Evolutionary conservation across 176 grass and related monocot species (phyloP).

Genomic region (Tillandsia leiboldiana): DNA sequence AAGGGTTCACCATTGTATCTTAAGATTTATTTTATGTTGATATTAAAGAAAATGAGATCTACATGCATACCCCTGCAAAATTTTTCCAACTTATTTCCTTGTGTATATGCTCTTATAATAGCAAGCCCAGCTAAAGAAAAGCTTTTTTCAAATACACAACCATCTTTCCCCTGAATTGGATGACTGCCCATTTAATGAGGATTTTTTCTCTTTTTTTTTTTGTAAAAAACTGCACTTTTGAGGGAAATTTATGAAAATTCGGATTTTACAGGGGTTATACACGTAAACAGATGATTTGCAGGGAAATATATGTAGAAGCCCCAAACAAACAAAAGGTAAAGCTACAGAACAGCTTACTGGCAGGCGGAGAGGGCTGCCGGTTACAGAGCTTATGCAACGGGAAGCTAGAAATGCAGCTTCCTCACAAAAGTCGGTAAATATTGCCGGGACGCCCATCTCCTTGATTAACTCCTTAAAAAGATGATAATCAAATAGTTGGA

Average conservation of each 20-base stretch:
- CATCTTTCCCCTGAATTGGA: too few species aligned
- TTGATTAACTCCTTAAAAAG: slow-evolving; percentile 57
- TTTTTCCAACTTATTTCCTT: too few species aligned
- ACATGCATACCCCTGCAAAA: too few species aligned
- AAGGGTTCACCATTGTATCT: background rate
- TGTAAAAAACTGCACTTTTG: background rate
- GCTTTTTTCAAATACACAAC: too few species aligned
- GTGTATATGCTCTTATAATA: too few species aligned
- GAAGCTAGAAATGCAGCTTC: slow-evolving; percentile 92
- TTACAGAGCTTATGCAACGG: slow-evolving; percentile 53
- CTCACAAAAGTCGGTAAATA: slow-evolving; percentile 96
- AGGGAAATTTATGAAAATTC: too few species aligned
- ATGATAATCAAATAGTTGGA: slow-evolving; percentile 9
- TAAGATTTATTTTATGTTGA: background rate
- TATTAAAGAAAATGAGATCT: background rate
- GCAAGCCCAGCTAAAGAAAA: too few species aligned
- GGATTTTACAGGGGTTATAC: too few species aligned
- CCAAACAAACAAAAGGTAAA: slow-evolving; percentile 1
- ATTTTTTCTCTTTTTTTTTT: slow-evolving; percentile 14
- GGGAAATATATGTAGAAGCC: slow-evolving; percentile 1
- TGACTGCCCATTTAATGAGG: background rate
- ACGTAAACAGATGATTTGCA: too few species aligned
- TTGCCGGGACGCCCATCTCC: slow-evolving; percentile 43
- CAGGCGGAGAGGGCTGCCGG: slow-evolving; percentile 37
- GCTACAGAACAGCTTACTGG: slow-evolving; percentile 41